Evolutionary conservation across 805 yeast species (phyloP), one percentile per base, ranked within the genome.

Genomic region (Nakazawaea holstii): DNA sequence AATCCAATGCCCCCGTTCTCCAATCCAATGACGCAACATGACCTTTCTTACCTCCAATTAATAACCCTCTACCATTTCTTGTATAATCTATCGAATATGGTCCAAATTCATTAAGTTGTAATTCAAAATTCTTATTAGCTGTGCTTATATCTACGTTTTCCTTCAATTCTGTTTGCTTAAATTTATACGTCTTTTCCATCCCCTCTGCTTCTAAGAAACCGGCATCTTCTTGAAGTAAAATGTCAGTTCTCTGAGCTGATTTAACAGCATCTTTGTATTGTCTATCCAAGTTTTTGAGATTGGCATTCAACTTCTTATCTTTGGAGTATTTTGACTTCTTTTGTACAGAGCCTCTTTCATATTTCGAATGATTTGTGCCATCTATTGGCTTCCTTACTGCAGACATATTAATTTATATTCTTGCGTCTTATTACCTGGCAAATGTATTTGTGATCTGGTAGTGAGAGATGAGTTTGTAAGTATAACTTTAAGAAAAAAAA

Each of bases 11-110:
- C 11, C 98, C 98, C 35, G 81, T 79, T 61, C 95, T 80, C 97
- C 99, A 94, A 68, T 94, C 97, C 73, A 94, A 84, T 2, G 94
- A 80, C 0, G 99, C 98, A 44, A 94, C 80, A 70, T 94, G 99
- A 3, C 99, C 99, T 62, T 88, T 89, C 41, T 74, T 74, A 15
- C 99, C 99, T 9, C 91, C 94, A 20, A 94, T 69, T 32, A 94
- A 72, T 42, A 94, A 64, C 53, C 84, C 84, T 52, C 96, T 80
- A 46, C 99, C 99, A 56, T 89, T 89, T 64, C 92, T 74, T 2
- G 94, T 78, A 62, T 84, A 94, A 62, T 92, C 90, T 8, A 87
- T 60, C 5, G 73, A 67, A 60, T 94, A 94, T 1, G 99, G 97
- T 0, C 98, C 98, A 60, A 82, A 85, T 51, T 87, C 86, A 10